A percentile compares a stretch with the other conserved stretches of the same genome.
These are phyloP conservation scores for Pyrenopolyporus hunteri DNA, from an alignment of 495 filamentous ascomycete genomes.

Conservation along the genomic window DNA sequence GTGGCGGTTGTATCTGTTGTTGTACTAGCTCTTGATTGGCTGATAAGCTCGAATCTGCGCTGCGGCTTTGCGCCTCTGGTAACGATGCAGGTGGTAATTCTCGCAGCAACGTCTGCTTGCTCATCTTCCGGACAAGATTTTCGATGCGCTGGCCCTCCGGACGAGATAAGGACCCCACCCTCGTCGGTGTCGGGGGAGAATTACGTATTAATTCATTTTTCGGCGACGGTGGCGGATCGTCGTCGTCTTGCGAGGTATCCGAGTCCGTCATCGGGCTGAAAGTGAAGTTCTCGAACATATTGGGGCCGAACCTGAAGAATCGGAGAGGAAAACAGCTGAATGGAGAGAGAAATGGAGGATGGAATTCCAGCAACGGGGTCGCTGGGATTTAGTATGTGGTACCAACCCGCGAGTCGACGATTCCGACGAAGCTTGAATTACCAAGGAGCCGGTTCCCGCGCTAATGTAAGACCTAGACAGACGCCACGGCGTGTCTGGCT, in stretches of 20 bases:
- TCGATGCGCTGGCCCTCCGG: conserved; percentile 35
- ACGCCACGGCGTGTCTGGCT: conserved; percentile 31
- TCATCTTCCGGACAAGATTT: conserved; percentile 44
- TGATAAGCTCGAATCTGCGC: conserved; percentile 1
- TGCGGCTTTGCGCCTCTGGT: neutral
- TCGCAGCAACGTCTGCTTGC: conserved; percentile 43
- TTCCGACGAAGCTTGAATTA: conserved; percentile 32
- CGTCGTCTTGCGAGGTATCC: conserved; percentile 24
- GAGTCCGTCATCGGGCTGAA: conserved; percentile 18
- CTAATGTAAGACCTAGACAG: conserved; percentile 34
- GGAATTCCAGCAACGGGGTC: conserved; percentile 20
- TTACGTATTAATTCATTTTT: neutral
- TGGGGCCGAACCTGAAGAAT: neutral
- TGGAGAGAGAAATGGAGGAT: neutral
- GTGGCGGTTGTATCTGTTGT: conserved; percentile 13
- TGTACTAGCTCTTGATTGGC: conserved; percentile 6
- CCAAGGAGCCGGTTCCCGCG: conserved; percentile 29
- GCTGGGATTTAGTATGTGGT: conserved; percentile 30
- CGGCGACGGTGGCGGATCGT: conserved; percentile 18
- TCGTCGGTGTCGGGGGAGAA: conserved; percentile 7
- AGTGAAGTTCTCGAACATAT: conserved; percentile 23
- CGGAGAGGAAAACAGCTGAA: neutral
- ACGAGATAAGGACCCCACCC: neutral
- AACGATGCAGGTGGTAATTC: conserved; percentile 6
- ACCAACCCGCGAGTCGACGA: conserved; percentile 13